Conservation (phyloP, 495 filamentous ascomycete genomes). For the Aspergillus diversus region DNA sequence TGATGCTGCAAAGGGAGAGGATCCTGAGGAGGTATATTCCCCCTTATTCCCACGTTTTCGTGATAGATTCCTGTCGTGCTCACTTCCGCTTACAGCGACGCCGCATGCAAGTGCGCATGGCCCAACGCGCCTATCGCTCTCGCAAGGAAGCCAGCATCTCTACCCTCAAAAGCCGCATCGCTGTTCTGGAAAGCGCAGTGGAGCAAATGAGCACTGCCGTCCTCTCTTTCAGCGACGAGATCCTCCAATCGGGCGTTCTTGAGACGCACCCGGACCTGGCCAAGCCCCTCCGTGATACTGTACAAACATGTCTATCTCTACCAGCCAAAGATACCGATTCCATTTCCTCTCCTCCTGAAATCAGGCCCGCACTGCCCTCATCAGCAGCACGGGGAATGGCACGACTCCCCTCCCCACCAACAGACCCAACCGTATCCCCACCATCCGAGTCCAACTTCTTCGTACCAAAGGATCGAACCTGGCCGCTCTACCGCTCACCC, state of each 20-base stretch:
- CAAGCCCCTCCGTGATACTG: slow-evolving; percentile 40
- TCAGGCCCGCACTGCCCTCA: background rate
- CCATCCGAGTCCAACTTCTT: background rate
- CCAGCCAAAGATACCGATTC: slow-evolving; percentile 22
- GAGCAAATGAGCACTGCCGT: slow-evolving; percentile 77
- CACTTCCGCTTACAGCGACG: slow-evolving; percentile 58
- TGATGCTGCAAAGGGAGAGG: slow-evolving; percentile 15
- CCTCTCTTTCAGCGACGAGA: slow-evolving; percentile 65
- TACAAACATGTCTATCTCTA: slow-evolving; percentile 29
- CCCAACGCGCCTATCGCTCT: slow-evolving; percentile 82
- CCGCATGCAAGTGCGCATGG: slow-evolving; percentile 84
- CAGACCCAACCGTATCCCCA: background rate
- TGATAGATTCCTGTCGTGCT: background rate
- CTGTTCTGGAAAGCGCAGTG: slow-evolving; percentile 65
- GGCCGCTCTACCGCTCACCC: slow-evolving; percentile 5
- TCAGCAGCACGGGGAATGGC: background rate
- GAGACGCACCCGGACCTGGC: slow-evolving; percentile 37
- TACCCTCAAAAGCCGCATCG: slow-evolving; percentile 68
- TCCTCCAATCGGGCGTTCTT: slow-evolving; percentile 52
- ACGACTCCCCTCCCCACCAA: background rate
- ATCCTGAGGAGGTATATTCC: slow-evolving; percentile 30
- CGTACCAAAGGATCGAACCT: slow-evolving; percentile 1
- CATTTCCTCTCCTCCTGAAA: slow-evolving; percentile 4
- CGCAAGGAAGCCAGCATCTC: slow-evolving; percentile 81
- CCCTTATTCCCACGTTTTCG: background rate